Base-by-base conservation (phyloP, 306 rosid species). In the Vigna radiata region DNA sequence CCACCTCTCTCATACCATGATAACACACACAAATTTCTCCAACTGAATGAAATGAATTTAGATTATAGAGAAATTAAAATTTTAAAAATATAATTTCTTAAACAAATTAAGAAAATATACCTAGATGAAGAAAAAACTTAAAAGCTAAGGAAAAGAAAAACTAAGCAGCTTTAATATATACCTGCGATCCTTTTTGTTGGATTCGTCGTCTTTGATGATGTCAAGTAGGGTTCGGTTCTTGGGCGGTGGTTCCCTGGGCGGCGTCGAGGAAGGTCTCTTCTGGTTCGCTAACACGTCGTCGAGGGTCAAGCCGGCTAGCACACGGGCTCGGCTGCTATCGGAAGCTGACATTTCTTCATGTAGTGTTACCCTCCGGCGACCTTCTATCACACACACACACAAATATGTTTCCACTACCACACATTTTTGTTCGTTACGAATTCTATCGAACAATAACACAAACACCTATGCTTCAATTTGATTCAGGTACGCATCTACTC, bases 321-420 rank as follows among this genome's bases (percentile, higher is more conserved):
- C 27, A 41, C 90, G 79, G 39, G 62, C 27, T 41, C 90, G 81
- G 48, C 85, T 63, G 86, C 82, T 83, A 21, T 85, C 80, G 1
- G 64, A 82, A 17, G 87, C 89, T 59, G 91, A 86, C 97, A 95
- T 92, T 86, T 90, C 94, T 31, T 95, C 97, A 55, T 79, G 82
- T 49, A 92, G 84, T 43, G 90, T 86, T 37, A 83, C 6, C 71
- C 90, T 87, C 88, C 83, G 88, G 85, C 84, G 83, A 86, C 89
- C 85, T 88, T 86, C 90, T 83, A 86, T 81, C 66, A 29, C 16
- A 60, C 8, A 41, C 3, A 9, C 4, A 41, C 46, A 41, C 14
- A 54, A 33, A 17, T 10, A 43, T 3, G 11, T 48, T 13, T 18
- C 17, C 31, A 29, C 12, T 47, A 46, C 17, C 17, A 43, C 53